Conservation (phyloP, 2,329 filamentous ascomycete genomes). For the Ascocoryne sarcoides region DNA sequence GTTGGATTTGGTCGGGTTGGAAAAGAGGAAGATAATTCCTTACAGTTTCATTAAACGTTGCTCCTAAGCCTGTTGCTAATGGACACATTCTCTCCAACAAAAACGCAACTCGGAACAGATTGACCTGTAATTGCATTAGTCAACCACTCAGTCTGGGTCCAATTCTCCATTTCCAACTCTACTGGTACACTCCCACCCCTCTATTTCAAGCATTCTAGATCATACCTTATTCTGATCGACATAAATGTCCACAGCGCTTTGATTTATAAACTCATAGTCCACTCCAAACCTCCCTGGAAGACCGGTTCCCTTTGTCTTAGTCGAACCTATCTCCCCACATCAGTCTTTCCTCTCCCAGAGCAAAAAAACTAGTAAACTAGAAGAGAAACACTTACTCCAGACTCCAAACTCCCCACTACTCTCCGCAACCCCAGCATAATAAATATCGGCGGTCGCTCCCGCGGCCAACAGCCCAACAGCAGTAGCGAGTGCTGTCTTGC, state of each 20-base stretch:
- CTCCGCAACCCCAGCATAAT: constrained; percentile 39
- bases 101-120: constrained; percentile 41
- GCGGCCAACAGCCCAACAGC: constrained; percentile 12
- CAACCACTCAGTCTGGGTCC: too few species aligned
- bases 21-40: too few species aligned
- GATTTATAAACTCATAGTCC: constrained; percentile 42
- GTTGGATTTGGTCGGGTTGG: too few species aligned
- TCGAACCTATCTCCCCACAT: constrained; percentile 15
- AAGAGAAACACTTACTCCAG: constrained; percentile 26
- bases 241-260: constrained; percentile 36
- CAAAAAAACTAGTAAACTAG: neutral
- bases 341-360: too few species aligned
- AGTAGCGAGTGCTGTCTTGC: constrained; percentile 7
- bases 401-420: constrained; percentile 40
- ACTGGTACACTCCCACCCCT: neutral
- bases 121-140: too few species aligned
- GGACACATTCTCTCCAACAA: constrained; percentile 44
- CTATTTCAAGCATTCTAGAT: neutral
- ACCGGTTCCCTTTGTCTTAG: constrained; percentile 31
- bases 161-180: too few species aligned
- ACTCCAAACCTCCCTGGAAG: constrained; percentile 41
- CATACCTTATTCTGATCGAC: constrained; percentile 36
- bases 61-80: constrained; percentile 36
- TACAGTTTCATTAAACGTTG: constrained; percentile 40
- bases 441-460: constrained; percentile 33